Evolutionary conservation across 1,284 basidiomycete species (phyloP).

Genomic region (Agroathelia rolfsii): DNA sequence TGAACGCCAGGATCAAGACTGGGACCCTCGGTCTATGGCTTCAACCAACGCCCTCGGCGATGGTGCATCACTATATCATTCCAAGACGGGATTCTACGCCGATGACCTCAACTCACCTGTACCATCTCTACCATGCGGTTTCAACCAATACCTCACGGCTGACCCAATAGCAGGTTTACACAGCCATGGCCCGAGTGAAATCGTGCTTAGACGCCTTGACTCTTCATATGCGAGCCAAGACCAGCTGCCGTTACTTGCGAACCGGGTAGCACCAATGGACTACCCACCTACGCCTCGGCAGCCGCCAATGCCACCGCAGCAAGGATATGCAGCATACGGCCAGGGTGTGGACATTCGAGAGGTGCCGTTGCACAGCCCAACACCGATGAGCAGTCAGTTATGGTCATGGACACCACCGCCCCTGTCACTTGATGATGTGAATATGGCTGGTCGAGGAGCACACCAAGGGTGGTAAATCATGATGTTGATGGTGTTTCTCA

Average conservation of each 20-base stretch:
- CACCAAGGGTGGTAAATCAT: conserved; percentile 24
- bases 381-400: conserved; percentile 17
- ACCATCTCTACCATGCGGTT: conserved; percentile 18
- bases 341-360: conserved; percentile 25
- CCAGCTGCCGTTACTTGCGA: conserved; percentile 40
- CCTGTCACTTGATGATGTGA: conserved; percentile 11
- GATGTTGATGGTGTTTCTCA: too few relatives aligned
- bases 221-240: conserved; percentile 45
- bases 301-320: conserved; percentile 13
- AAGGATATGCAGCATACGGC: conserved; percentile 17
- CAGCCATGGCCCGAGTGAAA: conserved; percentile 26
- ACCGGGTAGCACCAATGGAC: conserved; percentile 17
- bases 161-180: conserved; percentile 14
- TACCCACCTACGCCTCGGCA: conserved; percentile 18
- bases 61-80: conserved; percentile 27
- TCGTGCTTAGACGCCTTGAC: conserved; percentile 48
- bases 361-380: conserved; percentile 39
- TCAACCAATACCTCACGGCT: conserved; percentile 12
- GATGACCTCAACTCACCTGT: conserved; percentile 34
- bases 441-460: conserved; percentile 34
- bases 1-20: conserved; percentile 72
- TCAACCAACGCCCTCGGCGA: conserved; percentile 45
- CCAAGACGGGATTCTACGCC: conserved; percentile 34
- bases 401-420: conserved; percentile 17
- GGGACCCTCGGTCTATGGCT: conserved; percentile 64